phyloP scores from a whole-genome alignment of 305 asterid genomes.

The Solanum hybrid region DNA sequence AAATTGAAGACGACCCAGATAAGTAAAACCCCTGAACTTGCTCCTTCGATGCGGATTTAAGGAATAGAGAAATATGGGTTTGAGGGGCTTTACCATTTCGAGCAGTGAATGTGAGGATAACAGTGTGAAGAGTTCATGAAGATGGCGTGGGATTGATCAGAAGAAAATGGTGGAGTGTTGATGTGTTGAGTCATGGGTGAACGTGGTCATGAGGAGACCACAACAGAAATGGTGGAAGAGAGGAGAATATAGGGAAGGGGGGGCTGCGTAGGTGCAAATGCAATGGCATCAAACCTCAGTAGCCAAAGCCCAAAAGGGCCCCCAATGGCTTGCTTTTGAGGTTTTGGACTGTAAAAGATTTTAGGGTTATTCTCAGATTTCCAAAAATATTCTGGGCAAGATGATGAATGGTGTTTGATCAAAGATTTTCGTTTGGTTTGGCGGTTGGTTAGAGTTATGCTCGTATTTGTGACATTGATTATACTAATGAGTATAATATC shows the following conservation, averaged over 20 bases:
- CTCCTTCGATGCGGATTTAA: constrained; percentile 8
- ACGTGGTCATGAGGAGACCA: constrained; percentile 19
- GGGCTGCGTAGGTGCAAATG: background rate
- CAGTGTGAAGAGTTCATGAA: background rate
- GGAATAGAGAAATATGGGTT: constrained; percentile 24
- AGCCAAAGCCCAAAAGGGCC: background rate
- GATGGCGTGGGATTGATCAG: background rate
- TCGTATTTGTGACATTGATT: background rate
- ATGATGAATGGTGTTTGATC: background rate
- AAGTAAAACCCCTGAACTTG: constrained; percentile 12
- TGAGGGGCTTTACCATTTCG: constrained; percentile 63
- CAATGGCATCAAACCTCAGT: background rate
- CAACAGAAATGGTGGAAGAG: background rate
- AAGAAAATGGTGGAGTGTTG: background rate
- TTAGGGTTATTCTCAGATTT: background rate
- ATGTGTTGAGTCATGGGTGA: background rate
- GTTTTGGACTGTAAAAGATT: background rate
- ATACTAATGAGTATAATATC: too few relatives aligned
- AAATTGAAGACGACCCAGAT: constrained; percentile 26
- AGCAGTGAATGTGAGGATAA: constrained; percentile 14
- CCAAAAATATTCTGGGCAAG: background rate
- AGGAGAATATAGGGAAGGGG: background rate
- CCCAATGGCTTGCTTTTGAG: background rate
- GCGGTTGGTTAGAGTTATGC: too few relatives aligned
- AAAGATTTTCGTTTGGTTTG: too few relatives aligned